Evolutionary conservation across 805 yeast genomes (phyloP), one percentile per base, ranked within the genome.

Genomic region (Phaffomyces opuntiae): DNA sequence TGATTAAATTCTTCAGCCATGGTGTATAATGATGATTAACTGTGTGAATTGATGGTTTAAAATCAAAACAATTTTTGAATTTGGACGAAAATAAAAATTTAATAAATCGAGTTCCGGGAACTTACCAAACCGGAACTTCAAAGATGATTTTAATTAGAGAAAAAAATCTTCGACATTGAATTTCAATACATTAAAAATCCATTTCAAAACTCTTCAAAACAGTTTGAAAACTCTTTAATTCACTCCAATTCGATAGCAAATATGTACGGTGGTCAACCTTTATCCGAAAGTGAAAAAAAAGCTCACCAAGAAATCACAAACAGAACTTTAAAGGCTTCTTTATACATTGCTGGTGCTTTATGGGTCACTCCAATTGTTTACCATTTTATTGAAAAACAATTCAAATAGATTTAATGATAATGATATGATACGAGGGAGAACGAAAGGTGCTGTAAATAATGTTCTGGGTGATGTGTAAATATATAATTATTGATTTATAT

Each of bases 241-340:
- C 12, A 12, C 31, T 31, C 5, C 13, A 31, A 31, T 13, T 31
- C 17, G 14, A 31, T 31, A n/a, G 11, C 21, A 31, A 51, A 40
- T 43, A 71, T 70, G 75, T 71, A 68, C 59, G 75, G 74, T 42
- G 66, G 73, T 53, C 72, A 80, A 53, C 83, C 78, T 56, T 69
- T 70, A 53, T 68, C 75, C 54, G 87, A 81, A 59, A 86, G 80
- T 56, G 81, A 81, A 65, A 81, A 77, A 70, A 80, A 75, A 60
- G 61, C 74, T 46, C 88, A 81, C 61, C 81, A 82, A 64, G 73
- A 76, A 57, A 75, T 73, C 54, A 79, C 87, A 44, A 68, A 72
- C 57, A 70, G 73, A 50, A 82, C 87, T 41, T 65, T 84, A 54
- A 68, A 67, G 54, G 67, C 73, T 40, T 87, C 90, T 24, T 80